Conservation (phyloP, 1,284 basidiomycete species). For the Rhodotorula sp. region DNA sequence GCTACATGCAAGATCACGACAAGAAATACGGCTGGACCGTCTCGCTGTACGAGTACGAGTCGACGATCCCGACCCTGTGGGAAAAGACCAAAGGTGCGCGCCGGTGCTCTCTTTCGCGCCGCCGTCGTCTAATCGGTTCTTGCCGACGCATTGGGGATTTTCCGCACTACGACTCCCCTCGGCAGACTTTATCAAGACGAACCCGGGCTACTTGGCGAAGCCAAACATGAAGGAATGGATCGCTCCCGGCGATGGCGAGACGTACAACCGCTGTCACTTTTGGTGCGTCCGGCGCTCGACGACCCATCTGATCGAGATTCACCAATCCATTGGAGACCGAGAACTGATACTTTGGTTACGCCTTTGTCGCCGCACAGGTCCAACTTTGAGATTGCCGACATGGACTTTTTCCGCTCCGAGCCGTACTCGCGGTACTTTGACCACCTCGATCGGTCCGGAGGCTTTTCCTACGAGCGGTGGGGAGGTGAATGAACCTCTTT, state of each 20-base stretch:
- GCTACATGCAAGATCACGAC: constrained; percentile 31
- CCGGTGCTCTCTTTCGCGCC: background rate
- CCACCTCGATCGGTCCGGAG: constrained; percentile 71
- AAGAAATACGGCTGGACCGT: constrained; percentile 63
- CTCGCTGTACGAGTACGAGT: constrained; percentile 71
- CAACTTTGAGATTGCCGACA: constrained; percentile 67
- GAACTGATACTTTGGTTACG: background rate
- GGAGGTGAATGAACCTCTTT: too few species aligned
- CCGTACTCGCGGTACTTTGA: constrained; percentile 73
- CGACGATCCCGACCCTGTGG: constrained; percentile 79
- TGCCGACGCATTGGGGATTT: too few species aligned
- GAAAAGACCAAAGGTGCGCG: constrained; percentile 30
- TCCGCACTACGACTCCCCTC: too few species aligned
- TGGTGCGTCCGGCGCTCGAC: constrained; percentile 17
- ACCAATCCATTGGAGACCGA: background rate
- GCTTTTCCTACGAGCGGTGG: constrained; percentile 66
- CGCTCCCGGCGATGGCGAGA: constrained; percentile 67
- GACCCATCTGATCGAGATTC: background rate
- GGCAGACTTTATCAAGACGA: constrained; percentile 64
- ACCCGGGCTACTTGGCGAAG: constrained; percentile 67
- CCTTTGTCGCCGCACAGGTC: constrained; percentile 42
- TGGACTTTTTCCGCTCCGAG: constrained; percentile 73
- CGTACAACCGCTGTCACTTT: constrained; percentile 71
- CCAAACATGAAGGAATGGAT: constrained; percentile 74
- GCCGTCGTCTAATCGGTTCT: too few species aligned